Conservation (phyloP, 495 filamentous ascomycete genomes). For the Mycothermus thermophilus region DNA sequence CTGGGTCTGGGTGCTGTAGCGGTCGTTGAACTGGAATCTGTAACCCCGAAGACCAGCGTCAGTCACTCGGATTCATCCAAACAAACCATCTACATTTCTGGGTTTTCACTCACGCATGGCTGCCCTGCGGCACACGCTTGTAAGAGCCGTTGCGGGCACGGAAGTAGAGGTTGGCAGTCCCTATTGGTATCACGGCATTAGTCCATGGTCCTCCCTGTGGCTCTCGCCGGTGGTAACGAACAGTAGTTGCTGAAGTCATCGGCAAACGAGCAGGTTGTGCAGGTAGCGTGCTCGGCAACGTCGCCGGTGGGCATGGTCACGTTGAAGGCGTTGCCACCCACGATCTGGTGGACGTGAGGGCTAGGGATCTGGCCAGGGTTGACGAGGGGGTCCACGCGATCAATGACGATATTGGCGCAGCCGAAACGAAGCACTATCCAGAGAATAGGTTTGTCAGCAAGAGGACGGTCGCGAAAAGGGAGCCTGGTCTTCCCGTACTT, state of each 20-base stretch:
- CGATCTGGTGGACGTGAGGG: slow-evolving; percentile 31
- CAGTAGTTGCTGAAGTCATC: slow-evolving; percentile 38
- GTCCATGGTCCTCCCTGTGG: slow-evolving; percentile 10
- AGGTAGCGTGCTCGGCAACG: slow-evolving; percentile 21
- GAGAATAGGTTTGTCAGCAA: too few species aligned
- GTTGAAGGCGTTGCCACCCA: slow-evolving; percentile 31
- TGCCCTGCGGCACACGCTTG: slow-evolving; percentile 35
- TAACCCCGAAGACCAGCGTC: neutral
- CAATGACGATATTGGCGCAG: slow-evolving; percentile 30
- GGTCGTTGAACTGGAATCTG: slow-evolving; percentile 30
- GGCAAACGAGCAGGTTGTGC: slow-evolving; percentile 29
- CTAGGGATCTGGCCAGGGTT: slow-evolving; percentile 28
- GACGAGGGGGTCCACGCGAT: slow-evolving; percentile 31
- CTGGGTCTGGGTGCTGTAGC: slow-evolving; percentile 32
- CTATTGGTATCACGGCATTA: neutral
- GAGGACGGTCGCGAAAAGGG: too few species aligned
- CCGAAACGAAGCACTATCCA: slow-evolving; percentile 38
- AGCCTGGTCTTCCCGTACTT: too few species aligned
- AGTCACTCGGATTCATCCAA: neutral
- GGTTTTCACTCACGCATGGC: too few species aligned
- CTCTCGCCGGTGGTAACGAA: too few species aligned
- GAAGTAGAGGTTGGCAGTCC: slow-evolving; percentile 26
- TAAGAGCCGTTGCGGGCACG: slow-evolving; percentile 33
- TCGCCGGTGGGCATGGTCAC: slow-evolving; percentile 30
- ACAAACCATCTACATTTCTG: slow-evolving; percentile 9